Evolutionary conservation across 1,139 yeast species (phyloP).

Genomic region (Zygosaccharomyces sapae): DNA sequence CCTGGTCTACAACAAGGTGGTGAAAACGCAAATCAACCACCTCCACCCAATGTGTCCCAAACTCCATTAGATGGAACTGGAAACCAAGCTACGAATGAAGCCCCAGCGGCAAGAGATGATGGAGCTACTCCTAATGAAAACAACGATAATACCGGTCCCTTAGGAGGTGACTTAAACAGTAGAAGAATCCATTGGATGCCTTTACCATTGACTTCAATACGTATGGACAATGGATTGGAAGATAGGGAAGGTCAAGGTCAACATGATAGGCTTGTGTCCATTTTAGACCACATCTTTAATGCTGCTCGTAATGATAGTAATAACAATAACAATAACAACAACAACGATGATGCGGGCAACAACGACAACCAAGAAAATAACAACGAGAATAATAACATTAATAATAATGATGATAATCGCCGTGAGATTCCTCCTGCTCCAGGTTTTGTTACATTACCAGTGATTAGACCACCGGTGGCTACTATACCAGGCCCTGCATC

Average conservation of each 20-base stretch:
- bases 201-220: constrained; percentile 18
- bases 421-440: not conserved
- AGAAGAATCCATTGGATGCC: constrained; percentile 22
- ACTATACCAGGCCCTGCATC: constrained; percentile 4
- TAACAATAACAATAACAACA: not conserved
- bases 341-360: not conserved
- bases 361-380: not conserved
- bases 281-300: constrained; percentile 19
- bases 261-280: constrained; percentile 17
- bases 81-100: constrained; percentile 3
- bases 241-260: constrained; percentile 8
- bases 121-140: constrained; percentile 2
- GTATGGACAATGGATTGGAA: constrained; percentile 5
- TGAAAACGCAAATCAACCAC: not conserved
- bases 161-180: constrained; percentile 1
- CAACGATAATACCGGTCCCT: not conserved
- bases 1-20: constrained; percentile 9
- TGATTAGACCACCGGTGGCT: constrained; percentile 1
- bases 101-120: not conserved
- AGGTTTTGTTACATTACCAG: constrained; percentile 1
- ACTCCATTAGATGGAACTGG: not conserved
- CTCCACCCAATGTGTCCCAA: not conserved
- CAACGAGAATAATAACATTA: not conserved
- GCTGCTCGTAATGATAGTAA: constrained; percentile 8
- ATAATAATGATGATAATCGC: not conserved